Conservation (phyloP, 129 eudicot genomes). For the Scalesia atractyloides region DNA sequence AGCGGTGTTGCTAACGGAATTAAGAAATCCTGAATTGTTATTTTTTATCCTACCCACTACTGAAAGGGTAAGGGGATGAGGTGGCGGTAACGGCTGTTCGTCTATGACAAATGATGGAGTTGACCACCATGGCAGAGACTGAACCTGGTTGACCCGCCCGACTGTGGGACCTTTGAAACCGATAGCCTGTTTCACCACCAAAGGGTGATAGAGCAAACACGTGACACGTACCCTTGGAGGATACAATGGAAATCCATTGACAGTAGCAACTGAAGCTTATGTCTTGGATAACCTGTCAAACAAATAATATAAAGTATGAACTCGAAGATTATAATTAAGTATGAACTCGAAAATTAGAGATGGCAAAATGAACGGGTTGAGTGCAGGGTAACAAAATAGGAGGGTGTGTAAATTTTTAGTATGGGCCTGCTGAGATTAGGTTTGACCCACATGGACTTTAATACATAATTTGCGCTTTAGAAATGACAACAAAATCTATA, state of each 20-base stretch:
- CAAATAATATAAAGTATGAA: constrained; percentile 24
- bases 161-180: constrained; percentile 29
- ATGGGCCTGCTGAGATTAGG: not conserved
- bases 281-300: constrained; percentile 53
- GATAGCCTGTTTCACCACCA: constrained; percentile 46
- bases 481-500: not conserved
- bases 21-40: constrained; percentile 42
- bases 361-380: not conserved
- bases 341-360: constrained; percentile 2
- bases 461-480: not conserved
- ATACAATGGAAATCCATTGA: constrained; percentile 52
- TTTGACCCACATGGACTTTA: not conserved
- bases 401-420: not conserved
- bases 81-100: constrained; percentile 43
- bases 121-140: constrained; percentile 60
- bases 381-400: not conserved
- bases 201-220: constrained; percentile 51
- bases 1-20: constrained; percentile 46
- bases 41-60: constrained; percentile 52
- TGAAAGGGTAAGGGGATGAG: constrained; percentile 51
- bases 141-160: constrained; percentile 27
- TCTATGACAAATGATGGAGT: constrained; percentile 44
- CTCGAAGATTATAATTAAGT: constrained; percentile 1
- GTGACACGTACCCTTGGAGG: constrained; percentile 61
- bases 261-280: constrained; percentile 49